Evolutionary conservation across 257 asterid species (phyloP).

Genomic region (Solanum stenotomum): DNA sequence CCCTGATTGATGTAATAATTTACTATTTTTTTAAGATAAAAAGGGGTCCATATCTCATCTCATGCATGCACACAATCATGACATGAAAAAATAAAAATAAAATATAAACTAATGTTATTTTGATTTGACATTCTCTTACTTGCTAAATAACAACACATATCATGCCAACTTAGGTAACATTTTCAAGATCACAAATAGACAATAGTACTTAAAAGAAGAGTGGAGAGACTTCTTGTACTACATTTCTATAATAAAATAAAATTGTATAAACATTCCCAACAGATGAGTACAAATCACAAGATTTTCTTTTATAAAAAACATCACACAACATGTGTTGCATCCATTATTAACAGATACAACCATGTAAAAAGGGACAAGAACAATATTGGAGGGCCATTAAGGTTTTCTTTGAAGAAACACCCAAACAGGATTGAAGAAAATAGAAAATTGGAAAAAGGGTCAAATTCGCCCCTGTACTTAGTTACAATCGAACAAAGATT

Average conservation of each 20-base stretch:
- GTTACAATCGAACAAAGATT: background rate
- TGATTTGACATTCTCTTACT: background rate
- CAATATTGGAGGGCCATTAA: slow-evolving; percentile 3
- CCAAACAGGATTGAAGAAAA: background rate
- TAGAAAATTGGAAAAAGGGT: background rate
- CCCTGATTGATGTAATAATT: too few species aligned
- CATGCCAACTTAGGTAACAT: background rate
- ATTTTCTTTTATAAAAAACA: background rate
- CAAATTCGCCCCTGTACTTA: background rate
- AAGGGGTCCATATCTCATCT: too few species aligned
- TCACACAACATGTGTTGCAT: slow-evolving; percentile 50
- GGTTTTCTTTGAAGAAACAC: background rate
- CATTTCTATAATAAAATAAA: background rate
- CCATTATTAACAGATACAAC: slow-evolving; percentile 16
- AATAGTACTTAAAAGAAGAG: background rate
- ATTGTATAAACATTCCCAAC: background rate
- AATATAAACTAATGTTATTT: background rate
- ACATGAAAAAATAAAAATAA: too few species aligned
- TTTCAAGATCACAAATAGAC: background rate
- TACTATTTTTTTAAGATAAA: too few species aligned
- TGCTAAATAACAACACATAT: background rate
- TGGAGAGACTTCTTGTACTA: background rate
- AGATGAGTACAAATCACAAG: background rate
- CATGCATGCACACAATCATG: background rate
- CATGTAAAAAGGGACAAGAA: slow-evolving; percentile 48